phyloP scores from a whole-genome alignment of 371 early-diverging fungal species.

The Rhizopus sp. region DNA sequence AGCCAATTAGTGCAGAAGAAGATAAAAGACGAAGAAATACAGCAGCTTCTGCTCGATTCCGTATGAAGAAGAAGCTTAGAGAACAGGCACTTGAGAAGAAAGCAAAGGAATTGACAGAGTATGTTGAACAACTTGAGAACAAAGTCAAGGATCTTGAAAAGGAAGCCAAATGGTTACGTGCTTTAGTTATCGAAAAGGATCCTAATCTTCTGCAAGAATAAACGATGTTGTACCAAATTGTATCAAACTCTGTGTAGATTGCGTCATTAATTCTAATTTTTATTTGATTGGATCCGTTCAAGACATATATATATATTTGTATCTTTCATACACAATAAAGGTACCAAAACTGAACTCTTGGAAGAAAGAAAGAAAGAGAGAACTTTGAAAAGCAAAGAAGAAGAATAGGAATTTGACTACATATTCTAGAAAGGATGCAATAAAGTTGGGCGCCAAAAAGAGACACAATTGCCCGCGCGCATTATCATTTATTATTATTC shows the following conservation, averaged over 20 bases:
- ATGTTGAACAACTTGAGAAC: conserved; percentile 72
- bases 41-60: conserved; percentile 93
- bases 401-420: no score
- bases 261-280: neutral
- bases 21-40: conserved; percentile 95
- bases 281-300: no score
- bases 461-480: no score
- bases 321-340: no score
- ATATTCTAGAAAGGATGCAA: no score
- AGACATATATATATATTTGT: no score
- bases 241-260: neutral
- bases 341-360: no score
- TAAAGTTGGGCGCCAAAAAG: no score
- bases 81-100: conserved; percentile 86
- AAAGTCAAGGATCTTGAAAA: conserved; percentile 83
- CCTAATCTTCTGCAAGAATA: conserved; percentile 25
- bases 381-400: no score
- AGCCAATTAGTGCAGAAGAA: conserved; percentile 56
- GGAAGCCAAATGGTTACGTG: conserved; percentile 91
- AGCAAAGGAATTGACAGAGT: conserved; percentile 79
- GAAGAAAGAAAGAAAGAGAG: no score
- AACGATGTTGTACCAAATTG: neutral
- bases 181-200: conserved; percentile 83
- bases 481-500: no score
- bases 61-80: conserved; percentile 88